Conservation (phyloP, 768 basidiomycete genomes). For the Rhizopogon sp. region DNA sequence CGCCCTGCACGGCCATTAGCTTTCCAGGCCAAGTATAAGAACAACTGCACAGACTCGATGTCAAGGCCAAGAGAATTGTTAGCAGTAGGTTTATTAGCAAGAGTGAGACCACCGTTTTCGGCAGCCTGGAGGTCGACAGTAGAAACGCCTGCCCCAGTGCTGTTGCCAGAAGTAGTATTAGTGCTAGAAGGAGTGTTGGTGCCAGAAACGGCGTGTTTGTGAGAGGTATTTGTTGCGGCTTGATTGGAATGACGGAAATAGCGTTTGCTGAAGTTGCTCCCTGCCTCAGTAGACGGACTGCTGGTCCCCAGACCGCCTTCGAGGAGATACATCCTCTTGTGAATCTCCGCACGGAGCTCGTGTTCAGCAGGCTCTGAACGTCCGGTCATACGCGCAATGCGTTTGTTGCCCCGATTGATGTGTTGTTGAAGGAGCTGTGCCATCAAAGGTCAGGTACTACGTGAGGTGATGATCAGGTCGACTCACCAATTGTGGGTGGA, state of each 20-base stretch:
- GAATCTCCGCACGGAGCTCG: constrained; percentile 40
- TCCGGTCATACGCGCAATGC: constrained; percentile 67
- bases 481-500: constrained; percentile 42
- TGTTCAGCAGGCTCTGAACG: constrained; percentile 44
- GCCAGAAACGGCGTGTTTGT: too few species aligned
- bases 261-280: constrained; percentile 7
- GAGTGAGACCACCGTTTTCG: constrained; percentile 33
- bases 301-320: constrained; percentile 17
- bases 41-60: constrained; percentile 49
- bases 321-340: constrained; percentile 35
- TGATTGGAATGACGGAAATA: constrained; percentile 8
- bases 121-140: constrained; percentile 32
- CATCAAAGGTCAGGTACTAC: neutral
- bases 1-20: constrained; percentile 24
- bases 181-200: neutral
- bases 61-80: constrained; percentile 59
- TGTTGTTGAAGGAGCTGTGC: constrained; percentile 62
- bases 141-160: constrained; percentile 27
- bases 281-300: neutral
- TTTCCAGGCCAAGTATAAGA: neutral
- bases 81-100: constrained; percentile 35
- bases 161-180: constrained; percentile 9
- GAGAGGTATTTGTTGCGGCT: neutral
- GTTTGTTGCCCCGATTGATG: constrained; percentile 59
- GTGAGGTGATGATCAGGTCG: neutral